Evolutionary conservation across 768 basidiomycete genomes (phyloP), one percentile per base, ranked within the genome.

Genomic region (Trametes cinnabarina): DNA sequence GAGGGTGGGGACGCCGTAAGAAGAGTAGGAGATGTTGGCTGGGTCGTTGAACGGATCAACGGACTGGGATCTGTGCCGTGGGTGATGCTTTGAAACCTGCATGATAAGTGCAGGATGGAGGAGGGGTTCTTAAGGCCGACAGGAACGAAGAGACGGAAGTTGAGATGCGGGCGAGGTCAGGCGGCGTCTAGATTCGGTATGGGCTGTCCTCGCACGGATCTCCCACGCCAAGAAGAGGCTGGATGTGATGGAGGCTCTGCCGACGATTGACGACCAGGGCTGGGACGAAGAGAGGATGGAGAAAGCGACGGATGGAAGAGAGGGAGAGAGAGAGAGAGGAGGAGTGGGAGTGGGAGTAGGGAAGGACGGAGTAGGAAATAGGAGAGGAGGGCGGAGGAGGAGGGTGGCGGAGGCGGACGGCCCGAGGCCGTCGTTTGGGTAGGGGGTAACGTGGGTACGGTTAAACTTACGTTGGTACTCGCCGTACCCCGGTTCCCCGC

Each of bases 11-110:
- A 69, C 65, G 48, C 68, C 68, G 68, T 69, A 69, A 40, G 68
- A 48, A 46, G 68, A 69, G 62, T 69, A 68, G 63, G 68, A 66
- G 53, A 63, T 47, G 61, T 67, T 60, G 48, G 64, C 26, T 26
- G 69, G 67, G 66, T 70, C 71, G 58, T 57, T 63, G 65, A 71
- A 72, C 49, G 71, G 69, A 63, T 72, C 67, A 55, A 52, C 32
- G 57, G 58, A 35, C 49, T 62, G 57, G 34, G 67, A 63, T 62
- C 66, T 65, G 62, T 66, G 66, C 60, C 68, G 63, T 46, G 58
- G 63, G 11, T 55, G 66, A 53, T 62, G 64, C 53, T 66, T 65
- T 59, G 68, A 62, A 52, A 69, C 65, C 43, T 67, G 66, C 68
- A 69, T 69, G 63, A 48, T 61, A 63, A 48, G n/a, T n/a, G n/a